phyloP scores from a whole-genome alignment of 2,329 filamentous ascomycete genomes.

The Penicillium vulpinum region DNA sequence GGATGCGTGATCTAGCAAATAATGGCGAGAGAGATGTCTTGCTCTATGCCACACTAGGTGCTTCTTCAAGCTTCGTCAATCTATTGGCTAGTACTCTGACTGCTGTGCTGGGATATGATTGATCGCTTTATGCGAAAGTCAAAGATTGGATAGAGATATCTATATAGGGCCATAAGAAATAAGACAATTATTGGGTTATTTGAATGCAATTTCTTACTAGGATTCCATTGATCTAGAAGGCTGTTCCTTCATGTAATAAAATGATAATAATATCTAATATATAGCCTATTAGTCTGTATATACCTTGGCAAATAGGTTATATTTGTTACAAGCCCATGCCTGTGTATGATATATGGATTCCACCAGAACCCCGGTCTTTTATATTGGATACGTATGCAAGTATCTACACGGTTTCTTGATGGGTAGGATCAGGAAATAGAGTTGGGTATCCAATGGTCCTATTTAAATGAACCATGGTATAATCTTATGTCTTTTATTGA shows the following conservation, averaged over 20 bases:
- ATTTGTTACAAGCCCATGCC: not conserved
- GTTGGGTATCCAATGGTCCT: not conserved
- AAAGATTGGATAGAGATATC: too few relatives aligned
- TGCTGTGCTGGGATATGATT: not conserved
- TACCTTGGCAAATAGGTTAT: not conserved
- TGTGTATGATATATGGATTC: not conserved
- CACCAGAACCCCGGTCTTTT: too few relatives aligned
- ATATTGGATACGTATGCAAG: too few relatives aligned
- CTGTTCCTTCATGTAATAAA: not conserved
- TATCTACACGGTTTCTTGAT: too few relatives aligned
- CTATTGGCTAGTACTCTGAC: too few relatives aligned
- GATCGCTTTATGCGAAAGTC: not conserved
- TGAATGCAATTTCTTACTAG: not conserved
- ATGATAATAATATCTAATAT: not conserved
- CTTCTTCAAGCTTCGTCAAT: not conserved
- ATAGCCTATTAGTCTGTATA: not conserved
- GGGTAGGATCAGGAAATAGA: not conserved
- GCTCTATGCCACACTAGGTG: not conserved
- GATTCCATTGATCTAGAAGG: not conserved
- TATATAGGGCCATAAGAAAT: not conserved
- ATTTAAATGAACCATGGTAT: not conserved
- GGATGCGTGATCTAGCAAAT: not conserved
- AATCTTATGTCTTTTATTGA: too few relatives aligned
- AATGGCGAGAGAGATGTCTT: not conserved
- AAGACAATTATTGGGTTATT: too few relatives aligned